A percentile compares a stretch with the other conserved stretches of the same genome.
Conservation (phyloP, 352 stramenopile genomes). For the Phytophthora quininea region DNA sequence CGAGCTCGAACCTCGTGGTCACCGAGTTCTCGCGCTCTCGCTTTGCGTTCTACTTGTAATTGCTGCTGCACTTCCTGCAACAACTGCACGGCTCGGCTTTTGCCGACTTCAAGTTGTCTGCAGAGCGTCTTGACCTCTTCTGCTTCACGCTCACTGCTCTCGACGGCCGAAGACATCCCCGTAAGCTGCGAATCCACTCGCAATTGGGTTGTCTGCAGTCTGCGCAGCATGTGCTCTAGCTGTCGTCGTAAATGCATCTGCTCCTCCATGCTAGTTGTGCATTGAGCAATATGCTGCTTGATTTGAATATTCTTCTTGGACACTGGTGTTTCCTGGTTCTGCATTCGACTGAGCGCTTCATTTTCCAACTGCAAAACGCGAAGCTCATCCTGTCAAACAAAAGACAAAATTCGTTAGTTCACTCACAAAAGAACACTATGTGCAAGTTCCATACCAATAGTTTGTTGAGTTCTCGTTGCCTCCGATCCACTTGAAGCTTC, state of each 20-base stretch:
- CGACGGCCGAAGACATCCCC: conserved; percentile 68
- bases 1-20: conserved; percentile 79
- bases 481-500: conserved; percentile 66
- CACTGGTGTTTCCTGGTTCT: conserved; percentile 81
- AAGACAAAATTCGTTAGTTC: neutral
- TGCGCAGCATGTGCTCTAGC: conserved; percentile 84
- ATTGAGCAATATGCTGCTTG: conserved; percentile 72
- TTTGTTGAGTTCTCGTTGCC: conserved; percentile 66
- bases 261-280: conserved; percentile 77
- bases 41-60: conserved; percentile 69
- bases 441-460: conserved; percentile 46
- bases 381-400: conserved; percentile 61
- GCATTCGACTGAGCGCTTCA: conserved; percentile 65
- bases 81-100: conserved; percentile 73
- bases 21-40: conserved; percentile 64
- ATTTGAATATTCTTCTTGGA: conserved; percentile 73
- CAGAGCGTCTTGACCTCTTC: conserved; percentile 81
- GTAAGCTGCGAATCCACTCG: conserved; percentile 72
- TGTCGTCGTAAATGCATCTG: conserved; percentile 77
- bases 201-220: conserved; percentile 75
- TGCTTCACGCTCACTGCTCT: conserved; percentile 65
- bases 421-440: neutral
- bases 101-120: conserved; percentile 79
- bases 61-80: conserved; percentile 84
- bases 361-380: conserved; percentile 76